Evolutionary conservation across 2,329 filamentous ascomycete species (phyloP).

Genomic region (Pestalotiopsis sp.): DNA sequence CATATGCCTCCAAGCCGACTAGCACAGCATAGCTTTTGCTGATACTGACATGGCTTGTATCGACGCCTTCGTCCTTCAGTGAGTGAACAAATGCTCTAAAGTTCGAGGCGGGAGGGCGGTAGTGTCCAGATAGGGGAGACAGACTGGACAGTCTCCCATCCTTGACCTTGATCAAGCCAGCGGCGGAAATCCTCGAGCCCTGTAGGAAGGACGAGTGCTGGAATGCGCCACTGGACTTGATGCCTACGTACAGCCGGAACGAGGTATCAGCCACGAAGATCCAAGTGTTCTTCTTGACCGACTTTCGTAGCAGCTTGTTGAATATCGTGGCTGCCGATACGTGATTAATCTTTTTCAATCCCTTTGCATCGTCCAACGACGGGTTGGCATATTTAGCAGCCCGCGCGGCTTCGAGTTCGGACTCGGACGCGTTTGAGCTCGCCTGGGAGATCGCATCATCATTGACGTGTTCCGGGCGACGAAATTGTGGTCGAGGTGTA

Average conservation of each 20-base stretch:
- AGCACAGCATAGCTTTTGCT: slow-evolving; percentile 82
- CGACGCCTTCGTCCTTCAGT: slow-evolving; percentile 73
- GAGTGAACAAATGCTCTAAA: slow-evolving; percentile 80
- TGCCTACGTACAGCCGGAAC: slow-evolving; percentile 84
- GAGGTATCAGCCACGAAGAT: slow-evolving; percentile 89
- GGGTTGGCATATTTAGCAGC: slow-evolving; percentile 68
- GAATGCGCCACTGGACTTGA: slow-evolving; percentile 86
- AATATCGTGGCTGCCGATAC: slow-evolving; percentile 74
- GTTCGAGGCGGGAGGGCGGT: slow-evolving; percentile 80
- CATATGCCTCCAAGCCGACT: slow-evolving; percentile 80
- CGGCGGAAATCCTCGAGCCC: slow-evolving; percentile 78
- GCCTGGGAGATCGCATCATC: slow-evolving; percentile 18
- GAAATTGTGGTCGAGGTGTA: slow-evolving; percentile 24
- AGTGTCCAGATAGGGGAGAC: slow-evolving; percentile 77
- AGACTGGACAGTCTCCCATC: slow-evolving; percentile 76
- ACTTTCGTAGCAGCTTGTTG: slow-evolving; percentile 77
- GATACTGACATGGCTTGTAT: slow-evolving; percentile 78
- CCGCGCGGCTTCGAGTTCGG: slow-evolving; percentile 59
- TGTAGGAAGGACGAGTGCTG: slow-evolving; percentile 91
- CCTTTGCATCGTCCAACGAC: slow-evolving; percentile 62
- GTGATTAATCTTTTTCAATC: slow-evolving; percentile 58
- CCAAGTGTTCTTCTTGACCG: slow-evolving; percentile 87
- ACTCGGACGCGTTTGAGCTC: slow-evolving; percentile 42
- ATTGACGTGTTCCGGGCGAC: slow-evolving; percentile 24
- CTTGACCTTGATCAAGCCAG: slow-evolving; percentile 84